phyloP scores from a whole-genome alignment of 2,329 filamentous ascomycete genomes.

The Xylaria multiplex region DNA sequence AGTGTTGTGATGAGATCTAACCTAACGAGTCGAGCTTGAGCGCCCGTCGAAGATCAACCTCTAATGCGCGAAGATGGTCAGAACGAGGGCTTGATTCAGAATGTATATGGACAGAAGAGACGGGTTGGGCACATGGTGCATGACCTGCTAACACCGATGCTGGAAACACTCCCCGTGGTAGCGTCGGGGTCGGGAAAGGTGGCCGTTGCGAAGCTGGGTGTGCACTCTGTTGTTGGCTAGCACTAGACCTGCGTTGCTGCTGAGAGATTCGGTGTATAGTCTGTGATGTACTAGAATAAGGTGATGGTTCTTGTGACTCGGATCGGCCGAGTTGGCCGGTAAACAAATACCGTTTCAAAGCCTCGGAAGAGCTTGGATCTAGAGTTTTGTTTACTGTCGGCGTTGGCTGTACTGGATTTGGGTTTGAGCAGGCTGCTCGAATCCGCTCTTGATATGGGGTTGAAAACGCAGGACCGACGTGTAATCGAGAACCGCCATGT shows the following conservation, averaged over 20 bases:
- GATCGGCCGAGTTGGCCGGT: constrained; percentile 49
- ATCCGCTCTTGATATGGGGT: constrained; percentile 72
- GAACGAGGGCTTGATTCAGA: constrained; percentile 41
- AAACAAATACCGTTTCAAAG: constrained; percentile 67
- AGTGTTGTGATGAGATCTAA: constrained; percentile 23
- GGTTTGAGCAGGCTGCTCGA: constrained; percentile 59
- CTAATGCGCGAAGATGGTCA: constrained; percentile 60
- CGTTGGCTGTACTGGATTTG: constrained; percentile 38
- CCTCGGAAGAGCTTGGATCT: constrained; percentile 56
- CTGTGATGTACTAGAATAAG: constrained; percentile 26
- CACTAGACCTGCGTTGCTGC: constrained; percentile 25
- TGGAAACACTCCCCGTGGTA: constrained; percentile 45
- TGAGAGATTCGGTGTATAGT: constrained; percentile 28
- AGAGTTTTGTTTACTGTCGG: constrained; percentile 35
- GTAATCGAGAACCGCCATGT: constrained; percentile 65
- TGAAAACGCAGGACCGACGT: constrained; percentile 74
- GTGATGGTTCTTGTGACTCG: constrained; percentile 10
- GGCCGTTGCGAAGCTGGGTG: constrained; percentile 28
- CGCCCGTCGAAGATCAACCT: constrained; percentile 64
- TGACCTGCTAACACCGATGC: constrained; percentile 42
- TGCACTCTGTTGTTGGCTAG: constrained; percentile 22
- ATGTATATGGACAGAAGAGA: constrained; percentile 32
- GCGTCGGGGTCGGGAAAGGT: constrained; percentile 22
- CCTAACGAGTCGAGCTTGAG: constrained; percentile 54
- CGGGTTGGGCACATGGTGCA: constrained; percentile 33